Evolutionary conservation across 2,329 filamentous ascomycete genomes (phyloP).

Genomic region (Colletotrichum sp.): DNA sequence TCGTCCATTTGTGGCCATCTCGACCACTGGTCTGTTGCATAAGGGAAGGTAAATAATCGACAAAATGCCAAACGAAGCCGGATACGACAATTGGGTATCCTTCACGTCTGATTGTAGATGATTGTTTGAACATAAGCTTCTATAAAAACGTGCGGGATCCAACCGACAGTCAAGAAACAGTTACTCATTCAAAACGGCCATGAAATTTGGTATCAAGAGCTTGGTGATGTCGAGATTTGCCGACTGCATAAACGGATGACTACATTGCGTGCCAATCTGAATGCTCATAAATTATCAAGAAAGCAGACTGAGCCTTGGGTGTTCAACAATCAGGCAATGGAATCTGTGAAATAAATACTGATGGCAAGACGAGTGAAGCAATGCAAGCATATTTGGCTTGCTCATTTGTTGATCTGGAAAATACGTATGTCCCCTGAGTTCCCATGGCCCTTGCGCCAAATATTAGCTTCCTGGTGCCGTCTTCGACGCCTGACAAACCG

Average conservation of each 20-base stretch:
- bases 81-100: not conserved
- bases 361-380: not conserved
- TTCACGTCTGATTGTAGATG: not conserved
- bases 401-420: not conserved
- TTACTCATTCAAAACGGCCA: not conserved
- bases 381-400: not conserved
- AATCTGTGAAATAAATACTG: too few species aligned
- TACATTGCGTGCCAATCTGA: not conserved
- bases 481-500: not conserved
- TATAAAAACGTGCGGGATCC: not conserved
- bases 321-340: not conserved
- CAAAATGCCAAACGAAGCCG: not conserved
- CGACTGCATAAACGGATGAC: accelerated
- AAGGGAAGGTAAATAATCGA: not conserved
- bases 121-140: not conserved
- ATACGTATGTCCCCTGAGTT: not conserved
- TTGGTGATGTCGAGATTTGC: not conserved
- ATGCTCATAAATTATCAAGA: not conserved
- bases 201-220: not conserved
- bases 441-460: not conserved
- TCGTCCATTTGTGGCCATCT: not conserved
- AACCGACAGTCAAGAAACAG: not conserved
- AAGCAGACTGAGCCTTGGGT: not conserved
- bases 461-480: not conserved
- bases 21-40: not conserved